phyloP scores from a whole-genome alignment of 352 stramenopile species.

The Globisporangium irregulare region DNA sequence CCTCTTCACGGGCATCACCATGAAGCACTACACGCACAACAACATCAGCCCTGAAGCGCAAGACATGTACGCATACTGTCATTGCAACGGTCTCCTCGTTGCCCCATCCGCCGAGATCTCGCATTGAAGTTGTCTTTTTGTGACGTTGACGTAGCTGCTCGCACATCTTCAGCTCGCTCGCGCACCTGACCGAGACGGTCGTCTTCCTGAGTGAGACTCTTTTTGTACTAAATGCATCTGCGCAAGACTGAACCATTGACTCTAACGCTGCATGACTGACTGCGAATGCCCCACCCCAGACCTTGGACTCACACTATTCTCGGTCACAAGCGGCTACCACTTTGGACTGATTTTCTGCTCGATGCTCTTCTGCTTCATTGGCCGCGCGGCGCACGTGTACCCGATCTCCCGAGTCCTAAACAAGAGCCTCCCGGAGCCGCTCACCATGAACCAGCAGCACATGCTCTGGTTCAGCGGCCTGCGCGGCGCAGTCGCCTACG shows the following conservation, averaged over 20 bases:
- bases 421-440: conserved; percentile 44
- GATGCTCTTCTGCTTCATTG: conserved; percentile 80
- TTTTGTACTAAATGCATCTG: not conserved
- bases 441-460: conserved; percentile 87
- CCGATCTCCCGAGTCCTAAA: conserved; percentile 73
- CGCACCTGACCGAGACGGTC: conserved; percentile 89
- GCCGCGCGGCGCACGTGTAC: conserved; percentile 84
- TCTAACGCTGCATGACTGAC: not conserved
- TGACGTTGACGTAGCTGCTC: conserved; percentile 40
- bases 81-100: not conserved
- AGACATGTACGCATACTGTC: conserved; percentile 48
- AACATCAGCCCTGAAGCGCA: conserved; percentile 81
- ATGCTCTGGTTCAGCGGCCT: conserved; percentile 95
- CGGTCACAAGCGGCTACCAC: conserved; percentile 65
- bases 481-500: conserved; percentile 91
- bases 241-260: not conserved
- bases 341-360: conserved; percentile 86
- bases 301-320: conserved; percentile 89
- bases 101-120: not conserved
- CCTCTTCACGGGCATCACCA: conserved; percentile 90
- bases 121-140: not conserved
- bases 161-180: conserved; percentile 85
- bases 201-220: conserved; percentile 88
- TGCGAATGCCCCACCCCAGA: conserved; percentile 32
- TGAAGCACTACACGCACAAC: conserved; percentile 86